These are phyloP conservation scores for Coniochaeta sp. DNA, from an alignment of 2,329 filamentous ascomycete species.

Conservation along the genomic window DNA sequence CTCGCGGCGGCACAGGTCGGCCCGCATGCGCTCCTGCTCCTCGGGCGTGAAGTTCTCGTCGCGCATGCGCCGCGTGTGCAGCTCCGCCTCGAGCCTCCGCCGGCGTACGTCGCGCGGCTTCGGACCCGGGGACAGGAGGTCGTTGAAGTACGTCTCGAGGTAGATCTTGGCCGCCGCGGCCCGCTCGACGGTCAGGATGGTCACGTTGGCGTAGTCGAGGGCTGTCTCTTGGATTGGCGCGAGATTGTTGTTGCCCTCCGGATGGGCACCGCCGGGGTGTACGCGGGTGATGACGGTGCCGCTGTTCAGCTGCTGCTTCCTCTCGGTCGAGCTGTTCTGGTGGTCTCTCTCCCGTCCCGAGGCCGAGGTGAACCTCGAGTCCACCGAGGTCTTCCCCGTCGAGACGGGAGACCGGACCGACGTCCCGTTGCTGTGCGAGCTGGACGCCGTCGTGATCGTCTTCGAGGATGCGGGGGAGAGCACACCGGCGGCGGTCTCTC, in stretches of 20 bases:
- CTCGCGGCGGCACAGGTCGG: conserved; percentile 59
- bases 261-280: conserved; percentile 13
- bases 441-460: conserved; percentile 8
- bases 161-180: conserved; percentile 77
- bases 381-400: conserved; percentile 29
- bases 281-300: conserved; percentile 13
- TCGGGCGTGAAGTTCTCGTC: conserved; percentile 39
- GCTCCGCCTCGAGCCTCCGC: conserved; percentile 53
- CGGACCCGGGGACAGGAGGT: conserved; percentile 46
- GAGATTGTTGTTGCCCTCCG: conserved; percentile 22
- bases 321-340: not conserved
- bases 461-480: not conserved
- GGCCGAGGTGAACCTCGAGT: conserved; percentile 28
- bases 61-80: conserved; percentile 41
- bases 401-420: conserved; percentile 17
- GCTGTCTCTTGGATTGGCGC: conserved; percentile 25
- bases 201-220: conserved; percentile 20
- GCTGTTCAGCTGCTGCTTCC: conserved; percentile 12
- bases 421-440: conserved; percentile 12
- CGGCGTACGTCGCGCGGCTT: conserved; percentile 55
- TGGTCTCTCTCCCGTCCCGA: conserved; percentile 13
- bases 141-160: conserved; percentile 77
- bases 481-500: not conserved
- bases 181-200: conserved; percentile 62
- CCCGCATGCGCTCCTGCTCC: conserved; percentile 46